A percentile compares a stretch with the other conserved stretches of the same genome.
Evolutionary conservation across 805 yeast species (phyloP).

Genomic region (Nakazawaea wickerhamii): DNA sequence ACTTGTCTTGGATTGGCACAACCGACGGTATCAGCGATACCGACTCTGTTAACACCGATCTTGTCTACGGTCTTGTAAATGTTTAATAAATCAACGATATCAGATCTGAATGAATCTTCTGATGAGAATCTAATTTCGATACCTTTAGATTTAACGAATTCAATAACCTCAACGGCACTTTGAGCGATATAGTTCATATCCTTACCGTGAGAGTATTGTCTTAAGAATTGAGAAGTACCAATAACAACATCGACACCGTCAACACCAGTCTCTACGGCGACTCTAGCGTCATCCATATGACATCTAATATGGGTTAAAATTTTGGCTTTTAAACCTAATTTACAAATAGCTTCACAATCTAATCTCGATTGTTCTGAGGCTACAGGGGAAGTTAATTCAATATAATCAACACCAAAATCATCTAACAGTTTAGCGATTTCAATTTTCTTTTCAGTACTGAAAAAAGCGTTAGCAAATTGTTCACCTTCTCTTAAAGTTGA

Average conservation of each 20-base stretch:
- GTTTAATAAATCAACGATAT: slow-evolving; percentile 89
- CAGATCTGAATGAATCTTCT: slow-evolving; percentile 96
- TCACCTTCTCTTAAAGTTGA: slow-evolving; percentile 97
- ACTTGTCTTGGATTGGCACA: slow-evolving; percentile 99
- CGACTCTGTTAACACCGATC: slow-evolving; percentile 97
- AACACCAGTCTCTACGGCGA: slow-evolving; percentile 97
- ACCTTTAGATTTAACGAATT: slow-evolving; percentile 93
- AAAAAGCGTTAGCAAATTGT: slow-evolving; percentile 97
- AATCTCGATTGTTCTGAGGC: slow-evolving; percentile 90
- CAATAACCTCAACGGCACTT: slow-evolving; percentile 93
- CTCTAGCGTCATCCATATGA: slow-evolving; percentile 97
- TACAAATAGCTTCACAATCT: slow-evolving; percentile 98
- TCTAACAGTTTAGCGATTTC: slow-evolving; percentile 96
- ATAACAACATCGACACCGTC: slow-evolving; percentile 99
- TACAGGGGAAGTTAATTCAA: slow-evolving; percentile 95
- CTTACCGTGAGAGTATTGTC: slow-evolving; percentile 95
- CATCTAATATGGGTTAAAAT: slow-evolving; percentile 95
- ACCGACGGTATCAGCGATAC: slow-evolving; percentile 99
- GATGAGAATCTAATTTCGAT: slow-evolving; percentile 95
- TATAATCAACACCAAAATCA: slow-evolving; percentile 97
- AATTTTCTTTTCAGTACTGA: slow-evolving; percentile 88
- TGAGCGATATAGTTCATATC: slow-evolving; percentile 98
- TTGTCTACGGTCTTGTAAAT: slow-evolving; percentile 95
- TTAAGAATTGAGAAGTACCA: slow-evolving; percentile 92
- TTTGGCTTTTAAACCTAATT: slow-evolving; percentile 92